Evolutionary conservation across 1,284 basidiomycete genomes (phyloP), one percentile per base, ranked within the genome.

Genomic region (Ceratobasidium papillatum): DNA sequence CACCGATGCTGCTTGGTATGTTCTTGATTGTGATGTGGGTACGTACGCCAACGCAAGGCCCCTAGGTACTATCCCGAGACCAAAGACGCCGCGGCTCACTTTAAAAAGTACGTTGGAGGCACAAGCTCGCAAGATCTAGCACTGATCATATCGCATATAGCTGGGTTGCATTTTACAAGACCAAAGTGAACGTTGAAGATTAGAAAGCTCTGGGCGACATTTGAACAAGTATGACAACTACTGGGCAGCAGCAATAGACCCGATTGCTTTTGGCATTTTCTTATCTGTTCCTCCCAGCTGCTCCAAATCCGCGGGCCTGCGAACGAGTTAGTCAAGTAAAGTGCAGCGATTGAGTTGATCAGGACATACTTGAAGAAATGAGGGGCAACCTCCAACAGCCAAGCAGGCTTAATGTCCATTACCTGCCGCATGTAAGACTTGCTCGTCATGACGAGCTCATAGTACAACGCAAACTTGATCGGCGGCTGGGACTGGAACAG

Each of bases 401-500:
- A 99, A 52, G 89, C 83, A 0, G 96, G 93, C 81, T 98, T 96
- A 81, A 99, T 98, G 80, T 98, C 95, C 56, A 74, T 41, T 0
- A 81, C 85, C 14, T 75, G 89, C 85, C 92, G 85, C 88, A 94
- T 89, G 78, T 94, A 94, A 14, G 93, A 94, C 82, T 94, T 94
- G 32, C 90, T 90, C 3, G 93, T 94, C 90, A 93, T 92, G 30
- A 94, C 92, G 27, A 98, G 86, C 82, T 99, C 98, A 81, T 98
- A 99, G 84, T 98, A 99, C 74, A 98, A 83, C 36, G 99, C 83
- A 27, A 93, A 94, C 80, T 92, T 92, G 27, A 96, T 90, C 0
- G 96, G 98, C 0, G 98, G 98, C 78, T 98, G 95, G 80, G 92
- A 90, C 79, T 98, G 94, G 88, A 99, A 96, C 77, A 99, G 84